A percentile compares a stretch with the other conserved stretches of the same genome.
Conservation (phyloP, 768 basidiomycete genomes). For the Tricholoma furcatifolium region DNA sequence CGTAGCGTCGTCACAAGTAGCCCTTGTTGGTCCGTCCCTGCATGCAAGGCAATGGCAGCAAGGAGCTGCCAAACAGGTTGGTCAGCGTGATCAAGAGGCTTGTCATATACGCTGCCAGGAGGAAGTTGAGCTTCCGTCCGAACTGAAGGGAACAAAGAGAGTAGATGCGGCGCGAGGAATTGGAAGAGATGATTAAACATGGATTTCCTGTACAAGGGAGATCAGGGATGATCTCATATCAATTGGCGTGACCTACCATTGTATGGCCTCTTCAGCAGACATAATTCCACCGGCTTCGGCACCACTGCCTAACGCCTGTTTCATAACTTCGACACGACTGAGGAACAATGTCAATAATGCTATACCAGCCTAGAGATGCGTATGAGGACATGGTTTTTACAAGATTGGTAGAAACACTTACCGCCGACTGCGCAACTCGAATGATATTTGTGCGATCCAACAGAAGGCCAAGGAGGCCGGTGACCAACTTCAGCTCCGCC, state of each 20-base stretch:
- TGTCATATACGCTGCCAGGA: conserved; percentile 26
- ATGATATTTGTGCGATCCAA: conserved; percentile 77
- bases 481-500: conserved; percentile 78
- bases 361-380: conserved; percentile 71
- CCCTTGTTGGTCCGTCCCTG: conserved; percentile 85
- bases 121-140: conserved; percentile 49
- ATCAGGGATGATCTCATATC: conserved; percentile 3
- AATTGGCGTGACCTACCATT: conserved; percentile 46
- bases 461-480: conserved; percentile 81
- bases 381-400: conserved; percentile 6
- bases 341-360: conserved; percentile 89
- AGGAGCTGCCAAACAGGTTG: conserved; percentile 96
- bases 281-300: conserved; percentile 53
- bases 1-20: conserved; percentile 80
- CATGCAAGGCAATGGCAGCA: conserved; percentile 83
- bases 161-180: conserved; percentile 71
- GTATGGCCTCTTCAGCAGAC: conserved; percentile 70
- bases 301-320: conserved; percentile 59
- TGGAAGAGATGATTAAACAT: conserved; percentile 89
- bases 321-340: conserved; percentile 90
- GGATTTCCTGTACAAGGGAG: conserved; percentile 59
- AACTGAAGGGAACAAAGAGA: conserved; percentile 87
- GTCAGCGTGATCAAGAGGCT: conserved; percentile 66
- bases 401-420: conserved; percentile 34
- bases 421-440: conserved; percentile 75